Percentiles rank a stretch among this genome's conserved stretches.
Evolutionary conservation across 192 early-diverging fungal genomes (phyloP).

Genomic region (Chytriomyces hyalinus): DNA sequence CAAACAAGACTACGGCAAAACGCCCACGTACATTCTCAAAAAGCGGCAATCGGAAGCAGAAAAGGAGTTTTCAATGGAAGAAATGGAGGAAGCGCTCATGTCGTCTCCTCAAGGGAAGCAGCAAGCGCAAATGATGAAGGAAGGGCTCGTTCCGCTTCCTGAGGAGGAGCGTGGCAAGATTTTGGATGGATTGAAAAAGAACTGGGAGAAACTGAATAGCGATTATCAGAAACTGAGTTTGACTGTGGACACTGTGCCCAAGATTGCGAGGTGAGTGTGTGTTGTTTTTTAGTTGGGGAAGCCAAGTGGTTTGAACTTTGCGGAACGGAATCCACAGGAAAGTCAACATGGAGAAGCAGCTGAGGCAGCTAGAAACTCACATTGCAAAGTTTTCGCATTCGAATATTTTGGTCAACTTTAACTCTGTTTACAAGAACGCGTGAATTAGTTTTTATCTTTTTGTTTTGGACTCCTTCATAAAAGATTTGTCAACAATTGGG

Average conservation of each 20-base stretch:
- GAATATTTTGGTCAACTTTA: constrained; percentile 57
- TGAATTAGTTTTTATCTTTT: neutral
- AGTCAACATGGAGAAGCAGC: constrained; percentile 67
- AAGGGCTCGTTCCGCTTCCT: constrained; percentile 48
- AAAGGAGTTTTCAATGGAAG: constrained; percentile 19
- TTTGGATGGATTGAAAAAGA: constrained; percentile 55
- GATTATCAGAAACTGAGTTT: constrained; percentile 64
- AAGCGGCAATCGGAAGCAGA: constrained; percentile 26
- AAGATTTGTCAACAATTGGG: no score
- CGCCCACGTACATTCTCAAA: constrained; percentile 49
- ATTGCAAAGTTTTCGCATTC: constrained; percentile 62
- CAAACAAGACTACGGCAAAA: constrained; percentile 57
- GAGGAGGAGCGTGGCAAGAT: constrained; percentile 58
- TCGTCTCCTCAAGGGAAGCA: constrained; percentile 21
- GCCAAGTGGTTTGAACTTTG: neutral
- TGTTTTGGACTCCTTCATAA: neutral
- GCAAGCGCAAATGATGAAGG: constrained; percentile 32
- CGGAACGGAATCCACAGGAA: constrained; percentile 44
- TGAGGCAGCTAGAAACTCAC: constrained; percentile 60
- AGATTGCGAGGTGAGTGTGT: constrained; percentile 59
- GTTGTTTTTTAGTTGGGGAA: constrained; percentile 7
- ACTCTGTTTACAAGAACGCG: constrained; percentile 35
- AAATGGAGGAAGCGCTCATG: constrained; percentile 36
- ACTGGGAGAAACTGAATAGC: constrained; percentile 59
- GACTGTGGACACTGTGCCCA: constrained; percentile 67